Percentiles rank a stretch among this genome's conserved stretches.
Conservation (phyloP, 768 basidiomycete genomes). For the Dictyophora rubrovolvata region DNA sequence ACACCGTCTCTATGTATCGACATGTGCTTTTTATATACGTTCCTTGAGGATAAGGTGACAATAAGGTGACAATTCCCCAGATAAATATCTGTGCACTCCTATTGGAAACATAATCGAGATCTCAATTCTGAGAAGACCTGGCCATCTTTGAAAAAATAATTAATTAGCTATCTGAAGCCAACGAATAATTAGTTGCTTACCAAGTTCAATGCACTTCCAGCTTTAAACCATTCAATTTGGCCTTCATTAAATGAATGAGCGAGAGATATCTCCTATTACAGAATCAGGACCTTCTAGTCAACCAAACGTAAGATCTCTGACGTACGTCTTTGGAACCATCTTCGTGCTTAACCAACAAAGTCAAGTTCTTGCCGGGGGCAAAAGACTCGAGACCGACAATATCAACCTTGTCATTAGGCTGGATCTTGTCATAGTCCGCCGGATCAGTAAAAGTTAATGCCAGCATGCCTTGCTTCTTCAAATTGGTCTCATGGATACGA, state of each 20-base stretch:
- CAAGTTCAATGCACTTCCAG: conserved; percentile 87
- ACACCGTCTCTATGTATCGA: background rate
- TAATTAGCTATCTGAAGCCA: background rate
- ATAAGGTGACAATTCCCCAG: background rate
- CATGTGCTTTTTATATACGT: background rate
- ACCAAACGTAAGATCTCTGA: conserved; percentile 5
- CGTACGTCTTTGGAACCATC: conserved; percentile 65
- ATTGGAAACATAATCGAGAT: background rate
- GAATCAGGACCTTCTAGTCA: background rate
- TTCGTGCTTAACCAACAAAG: conserved; percentile 68
- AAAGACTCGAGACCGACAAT: conserved; percentile 85
- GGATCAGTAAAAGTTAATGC: conserved; percentile 88
- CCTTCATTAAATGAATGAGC: conserved; percentile 96
- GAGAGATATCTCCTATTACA: conserved; percentile 52
- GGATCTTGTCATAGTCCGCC: conserved; percentile 89
- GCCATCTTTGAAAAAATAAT: background rate
- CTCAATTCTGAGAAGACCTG: background rate
- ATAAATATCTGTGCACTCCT: background rate
- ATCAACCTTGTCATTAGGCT: conserved; percentile 78
- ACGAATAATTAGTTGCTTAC: conserved; percentile 24
- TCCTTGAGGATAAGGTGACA: background rate
- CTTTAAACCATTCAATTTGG: conserved; percentile 98
- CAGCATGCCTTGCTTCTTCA: conserved; percentile 99
- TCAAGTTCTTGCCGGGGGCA: conserved; percentile 86
- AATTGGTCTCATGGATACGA: conserved; percentile 94